A percentile compares a stretch with the other conserved stretches of the same genome.
Conservation (phyloP, 768 basidiomycete species). For the Amanita inopinata region DNA sequence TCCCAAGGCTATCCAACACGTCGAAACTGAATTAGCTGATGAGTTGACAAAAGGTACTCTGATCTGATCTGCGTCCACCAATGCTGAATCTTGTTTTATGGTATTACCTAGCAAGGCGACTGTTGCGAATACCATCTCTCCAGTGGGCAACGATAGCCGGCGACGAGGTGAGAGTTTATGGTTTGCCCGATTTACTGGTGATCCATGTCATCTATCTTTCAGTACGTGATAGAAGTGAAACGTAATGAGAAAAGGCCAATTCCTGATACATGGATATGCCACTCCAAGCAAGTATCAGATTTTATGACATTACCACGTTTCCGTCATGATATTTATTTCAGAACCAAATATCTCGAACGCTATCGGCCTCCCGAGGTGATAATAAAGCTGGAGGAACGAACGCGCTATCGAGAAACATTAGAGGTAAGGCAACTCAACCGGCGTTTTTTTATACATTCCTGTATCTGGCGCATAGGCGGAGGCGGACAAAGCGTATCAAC, state of each 20-base stretch:
- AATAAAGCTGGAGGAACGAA: conserved; percentile 55
- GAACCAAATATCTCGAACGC: conserved; percentile 63
- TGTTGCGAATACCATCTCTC: conserved; percentile 62
- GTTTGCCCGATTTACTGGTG: not conserved
- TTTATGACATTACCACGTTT: not conserved
- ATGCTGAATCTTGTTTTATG: not conserved
- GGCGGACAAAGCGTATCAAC: conserved; percentile 52
- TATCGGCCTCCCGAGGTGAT: conserved; percentile 68
- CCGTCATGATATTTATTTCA: conserved; percentile 17
- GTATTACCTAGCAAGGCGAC: conserved; percentile 57
- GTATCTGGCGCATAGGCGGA: conserved; percentile 30
- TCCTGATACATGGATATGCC: conserved; percentile 48
- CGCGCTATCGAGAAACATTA: conserved; percentile 66
- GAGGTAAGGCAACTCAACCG: conserved; percentile 21
- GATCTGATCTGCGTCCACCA: not conserved
- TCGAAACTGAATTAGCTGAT: conserved; percentile 63
- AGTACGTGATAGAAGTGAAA: conserved; percentile 79
- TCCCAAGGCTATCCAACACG: conserved; percentile 50
- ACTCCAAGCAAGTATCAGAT: conserved; percentile 44
- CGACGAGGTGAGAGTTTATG: conserved; percentile 48
- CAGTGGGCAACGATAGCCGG: conserved; percentile 57
- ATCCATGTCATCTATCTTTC: conserved; percentile 1
- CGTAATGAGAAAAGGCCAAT: conserved; percentile 41
- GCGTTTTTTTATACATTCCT: not conserved
- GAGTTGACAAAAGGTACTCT: conserved; percentile 57